Evolutionary conservation across 2,329 filamentous ascomycete species (phyloP), one percentile per base, ranked within the genome.

Genomic region (Scedosporium dehoogii): DNA sequence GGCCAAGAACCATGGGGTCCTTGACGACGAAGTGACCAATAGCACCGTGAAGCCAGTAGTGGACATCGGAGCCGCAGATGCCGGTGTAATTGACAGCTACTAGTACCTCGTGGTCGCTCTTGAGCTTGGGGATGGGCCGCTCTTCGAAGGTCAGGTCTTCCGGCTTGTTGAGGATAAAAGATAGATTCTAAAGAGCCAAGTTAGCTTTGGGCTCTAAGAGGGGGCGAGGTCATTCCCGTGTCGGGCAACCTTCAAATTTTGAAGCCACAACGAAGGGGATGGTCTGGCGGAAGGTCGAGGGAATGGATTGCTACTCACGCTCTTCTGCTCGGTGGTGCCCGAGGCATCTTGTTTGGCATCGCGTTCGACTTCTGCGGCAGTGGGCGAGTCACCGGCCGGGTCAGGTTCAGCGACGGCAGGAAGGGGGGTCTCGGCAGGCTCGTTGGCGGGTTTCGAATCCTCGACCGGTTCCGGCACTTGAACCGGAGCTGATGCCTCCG

Each of bases 1-100:
- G 81, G 71, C 83, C 83, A 0, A 96, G 85, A 14, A 91, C 87
- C 81, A 96, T 88, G 65, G 92, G 92, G 67, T 90, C 85, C 70
- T 85, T 87, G 63, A 96, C 85, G 64, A 92, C 82, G 70, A 92
- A 96, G 79, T 90, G 85, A 72, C 91, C 92, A 75, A 96, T 96
- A 71, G 88, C 86, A 70, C 90, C 91, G 74, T 96, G 89, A 66
- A 84, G 79, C 83, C 91, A 96, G 85, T 96, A 96, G 80, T 96
- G 78, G 70, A 90, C 89, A 75, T 96, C 91, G 64, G 87, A 91
- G 63, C 91, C 91, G 78, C 91, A 96, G 76, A 96, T 94, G 68
- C 91, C 91, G 3, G 91, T 96, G 80, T 88, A 93, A 78, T 89
- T 88, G 68, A 93, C 82, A 71, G 89, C 86, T 66, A 96, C 86